A percentile compares a stretch with the other conserved stretches of the same genome.
Conservation (phyloP, 805 yeast genomes). For the Yamadazyma scolyti region DNA sequence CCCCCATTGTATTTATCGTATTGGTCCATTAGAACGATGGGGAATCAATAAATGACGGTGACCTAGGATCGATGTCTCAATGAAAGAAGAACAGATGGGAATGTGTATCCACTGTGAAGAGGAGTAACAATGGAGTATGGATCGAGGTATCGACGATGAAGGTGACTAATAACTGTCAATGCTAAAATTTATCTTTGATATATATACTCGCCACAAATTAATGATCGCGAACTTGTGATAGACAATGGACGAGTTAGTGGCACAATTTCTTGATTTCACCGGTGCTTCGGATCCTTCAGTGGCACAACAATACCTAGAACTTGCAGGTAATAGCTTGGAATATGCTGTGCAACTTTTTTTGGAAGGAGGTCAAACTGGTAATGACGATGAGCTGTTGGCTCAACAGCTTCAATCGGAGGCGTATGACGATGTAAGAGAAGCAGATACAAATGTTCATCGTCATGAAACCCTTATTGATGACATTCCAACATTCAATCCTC, state of each 20-base stretch:
- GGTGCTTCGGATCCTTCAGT: slow-evolving; percentile 61
- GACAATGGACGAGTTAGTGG: slow-evolving; percentile 48
- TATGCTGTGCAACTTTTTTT: slow-evolving; percentile 80
- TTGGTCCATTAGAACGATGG: slow-evolving; percentile 36
- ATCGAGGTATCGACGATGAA: too few relatives aligned
- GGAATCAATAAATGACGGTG: too few relatives aligned
- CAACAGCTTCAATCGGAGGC: slow-evolving; percentile 62
- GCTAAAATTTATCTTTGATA: too few relatives aligned
- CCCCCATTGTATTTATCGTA: slow-evolving; percentile 38
- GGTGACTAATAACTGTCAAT: too few relatives aligned
- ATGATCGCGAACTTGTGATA: too few relatives aligned
- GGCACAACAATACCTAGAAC: slow-evolving; percentile 75
- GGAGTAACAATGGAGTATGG: too few relatives aligned
- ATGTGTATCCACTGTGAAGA: too few relatives aligned
- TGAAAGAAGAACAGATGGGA: too few relatives aligned
- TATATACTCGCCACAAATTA: too few relatives aligned
- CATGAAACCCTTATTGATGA: slow-evolving; percentile 72
- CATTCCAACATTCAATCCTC: slow-evolving; percentile 3
- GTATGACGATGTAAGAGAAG: slow-evolving; percentile 44
- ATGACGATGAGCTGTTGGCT: slow-evolving; percentile 52
- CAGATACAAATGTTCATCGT: slow-evolving; percentile 73
- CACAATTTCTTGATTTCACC: slow-evolving; percentile 81
- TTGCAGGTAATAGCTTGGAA: slow-evolving; percentile 75
- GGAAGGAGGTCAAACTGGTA: slow-evolving; percentile 39
- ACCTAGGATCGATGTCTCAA: too few relatives aligned